phyloP scores from a whole-genome alignment of 2,329 filamentous ascomycete genomes.

The Neurospora sp. region DNA sequence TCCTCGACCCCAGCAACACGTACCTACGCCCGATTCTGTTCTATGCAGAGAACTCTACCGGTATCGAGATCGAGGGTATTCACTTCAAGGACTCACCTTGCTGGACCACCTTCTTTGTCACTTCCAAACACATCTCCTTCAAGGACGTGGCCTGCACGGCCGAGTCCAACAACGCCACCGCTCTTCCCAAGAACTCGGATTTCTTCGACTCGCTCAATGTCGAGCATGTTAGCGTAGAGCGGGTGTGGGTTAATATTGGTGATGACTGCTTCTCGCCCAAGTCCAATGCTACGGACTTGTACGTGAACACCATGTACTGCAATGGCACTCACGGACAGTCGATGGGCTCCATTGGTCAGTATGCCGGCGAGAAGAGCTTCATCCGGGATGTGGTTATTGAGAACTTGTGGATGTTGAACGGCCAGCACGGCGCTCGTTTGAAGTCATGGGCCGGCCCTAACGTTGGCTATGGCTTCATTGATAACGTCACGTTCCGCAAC shows the following conservation, averaged over 20 bases:
- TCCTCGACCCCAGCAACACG: slow-evolving; percentile 41
- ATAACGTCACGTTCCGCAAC: slow-evolving; percentile 53
- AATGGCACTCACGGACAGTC: slow-evolving; percentile 48
- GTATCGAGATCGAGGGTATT: slow-evolving; percentile 46
- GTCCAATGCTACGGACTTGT: slow-evolving; percentile 46
- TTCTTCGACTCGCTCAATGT: slow-evolving; percentile 52
- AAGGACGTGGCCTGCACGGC: slow-evolving; percentile 45
- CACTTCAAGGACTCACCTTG: slow-evolving; percentile 50
- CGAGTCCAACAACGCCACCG: slow-evolving; percentile 33
- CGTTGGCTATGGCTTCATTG: slow-evolving; percentile 49
- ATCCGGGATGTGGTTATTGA: slow-evolving; percentile 49
- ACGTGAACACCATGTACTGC: slow-evolving; percentile 50
- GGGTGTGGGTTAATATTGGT: slow-evolving; percentile 42
- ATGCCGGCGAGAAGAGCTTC: slow-evolving; percentile 41
- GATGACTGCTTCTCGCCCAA: slow-evolving; percentile 54
- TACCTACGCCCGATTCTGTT: slow-evolving; percentile 52
- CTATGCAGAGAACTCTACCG: slow-evolving; percentile 50
- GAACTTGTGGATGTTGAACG: slow-evolving; percentile 45
- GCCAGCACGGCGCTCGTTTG: slow-evolving; percentile 44
- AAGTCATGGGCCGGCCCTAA: slow-evolving; percentile 51
- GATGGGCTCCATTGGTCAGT: slow-evolving; percentile 50
- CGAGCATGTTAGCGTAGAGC: slow-evolving; percentile 39
- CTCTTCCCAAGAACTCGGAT: slow-evolving; percentile 49
- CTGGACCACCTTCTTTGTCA: slow-evolving; percentile 54
- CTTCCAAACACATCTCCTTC: slow-evolving; percentile 42